phyloP scores from a whole-genome alignment of 345 rosid genomes.

The Lagerstroemia speciosa region DNA sequence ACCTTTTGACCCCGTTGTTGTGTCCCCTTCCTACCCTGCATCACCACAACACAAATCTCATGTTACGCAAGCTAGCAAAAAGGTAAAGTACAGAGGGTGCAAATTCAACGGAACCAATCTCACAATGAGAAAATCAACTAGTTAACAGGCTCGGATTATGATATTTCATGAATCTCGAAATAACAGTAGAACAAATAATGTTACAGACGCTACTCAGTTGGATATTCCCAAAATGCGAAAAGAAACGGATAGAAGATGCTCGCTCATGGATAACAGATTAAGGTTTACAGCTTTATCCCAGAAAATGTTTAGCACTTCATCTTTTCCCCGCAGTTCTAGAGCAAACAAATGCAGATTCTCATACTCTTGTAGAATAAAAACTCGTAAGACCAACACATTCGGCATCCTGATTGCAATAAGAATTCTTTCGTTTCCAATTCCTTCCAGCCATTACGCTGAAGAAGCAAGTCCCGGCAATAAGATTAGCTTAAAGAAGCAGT shows the following conservation, averaged over 20 bases:
- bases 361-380: not conserved
- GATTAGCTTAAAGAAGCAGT: not conserved
- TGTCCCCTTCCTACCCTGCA: slow-evolving; percentile 50
- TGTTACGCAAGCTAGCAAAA: not conserved
- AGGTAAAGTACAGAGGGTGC: not conserved
- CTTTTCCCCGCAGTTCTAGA: not conserved
- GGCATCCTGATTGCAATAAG: no score
- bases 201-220: no score
- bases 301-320: no score
- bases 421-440: not conserved
- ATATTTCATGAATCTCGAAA: not conserved
- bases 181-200: no score
- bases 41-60: not conserved
- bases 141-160: not conserved
- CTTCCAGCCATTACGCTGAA: not conserved
- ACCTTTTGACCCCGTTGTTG: slow-evolving; percentile 44
- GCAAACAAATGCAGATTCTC: no score
- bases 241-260: not conserved
- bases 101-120: not conserved
- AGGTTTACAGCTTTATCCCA: not conserved
- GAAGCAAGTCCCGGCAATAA: not conserved
- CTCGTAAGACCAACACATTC: no score
- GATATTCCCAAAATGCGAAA: not conserved
- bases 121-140: not conserved
- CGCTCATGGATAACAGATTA: not conserved